Evolutionary conservation across 768 basidiomycete genomes (phyloP).

Genomic region (Tulasnella sp.): DNA sequence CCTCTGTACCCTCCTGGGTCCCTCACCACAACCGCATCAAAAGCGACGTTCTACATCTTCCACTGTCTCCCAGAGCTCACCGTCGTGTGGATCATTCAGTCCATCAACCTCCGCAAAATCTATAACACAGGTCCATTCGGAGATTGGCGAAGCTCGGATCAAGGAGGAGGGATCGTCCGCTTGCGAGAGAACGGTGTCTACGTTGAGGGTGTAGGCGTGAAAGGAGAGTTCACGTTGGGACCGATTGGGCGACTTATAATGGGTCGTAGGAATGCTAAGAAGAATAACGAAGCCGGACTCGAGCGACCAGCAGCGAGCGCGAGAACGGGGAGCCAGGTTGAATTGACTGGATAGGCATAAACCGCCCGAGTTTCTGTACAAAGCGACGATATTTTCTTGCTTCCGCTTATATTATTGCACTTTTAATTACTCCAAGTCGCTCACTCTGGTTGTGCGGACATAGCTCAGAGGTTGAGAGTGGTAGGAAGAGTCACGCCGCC

Average conservation of each 20-base stretch:
- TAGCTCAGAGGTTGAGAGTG: no score
- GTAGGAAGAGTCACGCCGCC: no score
- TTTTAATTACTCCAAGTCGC: not conserved
- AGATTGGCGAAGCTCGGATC: not conserved
- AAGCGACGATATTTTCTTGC: not conserved
- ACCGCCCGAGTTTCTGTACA: not conserved
- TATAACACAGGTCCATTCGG: not conserved
- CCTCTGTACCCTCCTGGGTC: not conserved
- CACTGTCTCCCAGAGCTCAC: not conserved
- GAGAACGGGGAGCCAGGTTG: not conserved
- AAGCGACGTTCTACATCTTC: conserved; percentile 5
- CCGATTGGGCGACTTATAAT: not conserved
- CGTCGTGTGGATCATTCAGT: not conserved
- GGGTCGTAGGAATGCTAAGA: not conserved
- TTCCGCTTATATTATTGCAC: not conserved
- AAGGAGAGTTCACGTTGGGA: not conserved
- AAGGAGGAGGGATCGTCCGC: not conserved
- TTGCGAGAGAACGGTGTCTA: not conserved
- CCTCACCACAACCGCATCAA: not conserved
- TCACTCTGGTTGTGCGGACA: no score
- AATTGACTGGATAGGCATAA: not conserved
- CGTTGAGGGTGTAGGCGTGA: not conserved
- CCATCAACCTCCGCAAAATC: not conserved
- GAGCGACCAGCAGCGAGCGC: not conserved
- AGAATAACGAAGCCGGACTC: not conserved